These are phyloP conservation scores for Alternaria consortialis DNA, from an alignment of 2,329 filamentous ascomycete species.

Conservation along the genomic window DNA sequence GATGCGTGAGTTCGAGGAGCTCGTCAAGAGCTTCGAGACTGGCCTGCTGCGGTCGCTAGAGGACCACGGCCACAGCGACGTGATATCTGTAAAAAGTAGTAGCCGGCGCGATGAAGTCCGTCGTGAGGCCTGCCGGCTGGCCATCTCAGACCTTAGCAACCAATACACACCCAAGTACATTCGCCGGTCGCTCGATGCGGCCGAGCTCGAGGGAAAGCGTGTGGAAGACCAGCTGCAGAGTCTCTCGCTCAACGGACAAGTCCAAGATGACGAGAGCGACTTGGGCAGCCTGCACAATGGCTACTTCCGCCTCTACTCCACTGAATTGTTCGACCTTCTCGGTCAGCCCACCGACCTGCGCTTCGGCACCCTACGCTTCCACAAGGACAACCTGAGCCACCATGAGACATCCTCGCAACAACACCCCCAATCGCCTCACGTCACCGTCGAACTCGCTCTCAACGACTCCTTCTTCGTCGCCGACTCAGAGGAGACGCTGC, in stretches of 20 bases:
- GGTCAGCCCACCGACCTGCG: constrained; percentile 47
- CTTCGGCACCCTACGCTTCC: constrained; percentile 49
- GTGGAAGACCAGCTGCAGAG: constrained; percentile 43
- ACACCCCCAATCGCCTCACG: constrained; percentile 13
- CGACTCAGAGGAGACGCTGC: constrained; percentile 46
- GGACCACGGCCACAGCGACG: constrained; percentile 11
- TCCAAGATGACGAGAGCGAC: constrained; percentile 18
- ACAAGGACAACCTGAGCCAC: constrained; percentile 20
- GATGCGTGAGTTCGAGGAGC: constrained; percentile 47
- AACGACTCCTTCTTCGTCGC: constrained; percentile 47
- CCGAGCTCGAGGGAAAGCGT: constrained; percentile 42
- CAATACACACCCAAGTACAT: constrained; percentile 46
- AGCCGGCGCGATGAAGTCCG: constrained; percentile 30
- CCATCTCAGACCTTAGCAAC: constrained; percentile 43
- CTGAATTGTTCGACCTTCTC: constrained; percentile 47
- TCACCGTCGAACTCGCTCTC: constrained; percentile 45
- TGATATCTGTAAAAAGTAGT: constrained; percentile 2
- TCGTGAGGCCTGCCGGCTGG: constrained; percentile 44
- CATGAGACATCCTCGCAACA: constrained; percentile 3
- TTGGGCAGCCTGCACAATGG: constrained; percentile 42
- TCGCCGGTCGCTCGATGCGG: constrained; percentile 38
- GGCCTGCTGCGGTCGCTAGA: constrained; percentile 42
- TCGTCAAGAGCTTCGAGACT: constrained; percentile 40
- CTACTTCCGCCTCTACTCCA: constrained; percentile 49
- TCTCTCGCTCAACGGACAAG: constrained; percentile 15